Conservation (phyloP, 192 early-diverging fungal genomes). For the Haplosporangium gracile region DNA sequence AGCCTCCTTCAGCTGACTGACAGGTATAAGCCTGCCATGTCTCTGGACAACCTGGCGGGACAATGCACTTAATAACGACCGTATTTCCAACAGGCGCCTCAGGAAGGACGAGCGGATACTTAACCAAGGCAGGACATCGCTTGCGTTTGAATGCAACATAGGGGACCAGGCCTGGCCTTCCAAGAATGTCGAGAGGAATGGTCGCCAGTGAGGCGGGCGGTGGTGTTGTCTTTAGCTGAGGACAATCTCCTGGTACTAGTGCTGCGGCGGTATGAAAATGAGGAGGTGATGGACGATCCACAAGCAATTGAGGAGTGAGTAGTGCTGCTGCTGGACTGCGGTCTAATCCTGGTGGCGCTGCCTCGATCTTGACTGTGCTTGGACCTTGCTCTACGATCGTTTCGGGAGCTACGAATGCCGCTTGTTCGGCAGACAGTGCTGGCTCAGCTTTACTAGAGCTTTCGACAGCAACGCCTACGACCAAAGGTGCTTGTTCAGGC, state of each 20-base stretch:
- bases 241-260: not conserved
- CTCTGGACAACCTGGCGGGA: constrained; percentile 16
- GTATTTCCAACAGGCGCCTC: constrained; percentile 38
- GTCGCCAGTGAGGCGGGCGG: constrained; percentile 19
- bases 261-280: not conserved
- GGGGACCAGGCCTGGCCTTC: constrained; percentile 28
- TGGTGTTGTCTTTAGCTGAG: not conserved
- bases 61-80: constrained; percentile 23
- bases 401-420: not conserved
- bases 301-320: not conserved
- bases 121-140: constrained; percentile 14
- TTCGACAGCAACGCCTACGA: not conserved
- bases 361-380: not conserved
- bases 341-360: not conserved
- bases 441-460: not conserved
- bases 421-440: not conserved
- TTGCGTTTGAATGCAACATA: constrained; percentile 44
- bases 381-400: not conserved
- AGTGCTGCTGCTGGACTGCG: not conserved
- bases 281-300: not conserved
- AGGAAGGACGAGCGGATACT: constrained; percentile 27
- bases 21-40: constrained; percentile 41
- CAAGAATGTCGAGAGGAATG: constrained; percentile 13
- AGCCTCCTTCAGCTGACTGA: not conserved
- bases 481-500: not conserved